Conservation (phyloP, 257 asterid species). For the Apocynum venetum region DNA sequence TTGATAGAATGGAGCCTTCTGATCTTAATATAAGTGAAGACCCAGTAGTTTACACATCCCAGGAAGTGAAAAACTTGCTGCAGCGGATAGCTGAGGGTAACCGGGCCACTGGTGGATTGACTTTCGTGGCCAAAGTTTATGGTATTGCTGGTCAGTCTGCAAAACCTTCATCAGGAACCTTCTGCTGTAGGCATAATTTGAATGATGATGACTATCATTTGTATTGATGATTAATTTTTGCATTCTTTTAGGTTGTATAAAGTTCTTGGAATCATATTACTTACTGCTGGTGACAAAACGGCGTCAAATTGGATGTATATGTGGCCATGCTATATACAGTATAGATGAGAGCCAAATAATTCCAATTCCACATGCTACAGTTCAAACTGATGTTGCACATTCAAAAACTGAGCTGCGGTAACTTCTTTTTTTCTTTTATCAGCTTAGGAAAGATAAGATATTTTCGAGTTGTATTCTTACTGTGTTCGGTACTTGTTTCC, state of each 20-base stretch:
- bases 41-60: constrained; percentile 90
- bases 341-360: constrained; percentile 95
- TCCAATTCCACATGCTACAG: constrained; percentile 84
- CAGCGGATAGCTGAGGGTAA: constrained; percentile 94
- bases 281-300: constrained; percentile 88
- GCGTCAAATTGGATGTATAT: constrained; percentile 81
- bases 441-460: background rate
- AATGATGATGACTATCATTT: constrained; percentile 4
- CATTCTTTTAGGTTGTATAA: constrained; percentile 73
- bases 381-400: constrained; percentile 96
- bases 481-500: background rate
- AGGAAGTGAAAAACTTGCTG: constrained; percentile 88
- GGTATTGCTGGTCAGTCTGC: constrained; percentile 88
- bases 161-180: constrained; percentile 13
- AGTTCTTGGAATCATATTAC: constrained; percentile 88
- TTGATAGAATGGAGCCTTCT: constrained; percentile 95
- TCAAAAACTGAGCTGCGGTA: constrained; percentile 94
- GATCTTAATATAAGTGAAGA: constrained; percentile 93
- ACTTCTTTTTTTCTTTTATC: constrained; percentile 13
- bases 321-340: constrained; percentile 95
- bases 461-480: background rate
- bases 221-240: constrained; percentile 11
- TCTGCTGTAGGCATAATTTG: constrained; percentile 6
- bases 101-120: constrained; percentile 95
- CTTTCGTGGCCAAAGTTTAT: constrained; percentile 86